Percentiles rank a stretch among this genome's conserved stretches.
These are phyloP conservation scores for Penicillium palitans DNA, from an alignment of 2,329 filamentous ascomycete species.

Conservation along the genomic window DNA sequence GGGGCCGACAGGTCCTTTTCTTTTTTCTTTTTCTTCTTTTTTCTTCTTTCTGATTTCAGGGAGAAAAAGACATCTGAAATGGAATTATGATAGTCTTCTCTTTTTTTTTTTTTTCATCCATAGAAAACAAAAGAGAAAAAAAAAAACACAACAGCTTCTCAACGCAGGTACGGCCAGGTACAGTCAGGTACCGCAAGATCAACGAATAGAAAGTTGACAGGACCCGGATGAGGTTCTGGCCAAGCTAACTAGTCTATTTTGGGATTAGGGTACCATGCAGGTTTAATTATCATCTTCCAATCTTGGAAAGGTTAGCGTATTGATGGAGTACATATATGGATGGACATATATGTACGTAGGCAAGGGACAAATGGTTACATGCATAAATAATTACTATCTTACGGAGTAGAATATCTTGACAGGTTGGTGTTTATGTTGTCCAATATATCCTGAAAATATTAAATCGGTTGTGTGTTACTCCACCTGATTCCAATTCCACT, in stretches of 20 bases:
- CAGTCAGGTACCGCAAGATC: conserved; percentile 17
- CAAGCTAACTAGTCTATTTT: conserved; percentile 10
- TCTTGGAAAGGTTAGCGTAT: neutral
- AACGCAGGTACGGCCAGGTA: conserved; percentile 1
- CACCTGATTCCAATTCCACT: neutral
- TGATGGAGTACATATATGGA: too few relatives aligned
- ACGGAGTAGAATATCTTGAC: too few relatives aligned
- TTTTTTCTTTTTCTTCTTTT: neutral
- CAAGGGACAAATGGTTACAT: neutral
- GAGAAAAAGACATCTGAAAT: neutral
- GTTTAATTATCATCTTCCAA: conserved; percentile 23
- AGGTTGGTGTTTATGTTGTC: neutral
- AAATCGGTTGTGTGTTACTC: neutral
- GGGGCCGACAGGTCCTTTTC: conserved; percentile 1
- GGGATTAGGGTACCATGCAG: conserved; percentile 17
- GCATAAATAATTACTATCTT: neutral
- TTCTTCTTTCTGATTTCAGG: neutral
- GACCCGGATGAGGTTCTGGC: conserved; percentile 15
- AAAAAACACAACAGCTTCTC: neutral
- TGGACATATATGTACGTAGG: neutral
- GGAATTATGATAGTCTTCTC: neutral
- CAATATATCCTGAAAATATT: neutral
- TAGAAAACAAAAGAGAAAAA: neutral
- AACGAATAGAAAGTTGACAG: conserved; percentile 19
- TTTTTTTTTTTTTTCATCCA: neutral